Evolutionary conservation across 169 alveolate genomes (phyloP), one percentile per base, ranked within the genome.

Genomic region (Plasmodium cynomolgi): DNA sequence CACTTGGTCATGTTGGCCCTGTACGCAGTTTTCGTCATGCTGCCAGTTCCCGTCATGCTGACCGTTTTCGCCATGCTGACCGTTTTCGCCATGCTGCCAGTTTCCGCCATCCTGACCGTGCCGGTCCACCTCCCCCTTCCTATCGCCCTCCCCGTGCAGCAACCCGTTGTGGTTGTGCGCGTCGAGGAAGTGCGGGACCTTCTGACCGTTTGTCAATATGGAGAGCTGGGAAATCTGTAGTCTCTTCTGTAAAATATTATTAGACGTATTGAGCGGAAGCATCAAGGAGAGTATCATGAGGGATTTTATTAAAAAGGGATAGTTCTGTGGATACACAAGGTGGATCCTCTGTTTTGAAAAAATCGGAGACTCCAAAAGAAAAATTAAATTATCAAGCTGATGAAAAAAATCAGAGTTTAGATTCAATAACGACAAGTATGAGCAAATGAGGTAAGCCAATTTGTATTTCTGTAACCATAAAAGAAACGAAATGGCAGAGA

Each of bases 381-480:
- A 97, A 33, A 96, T 97, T 33, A 96, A 81, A 71, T 92, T 94
- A 72, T 96, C 98, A 50, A 92, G 29, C 44, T 94, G 93, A 86
- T 94, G 93, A 80, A 93, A 88, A 31, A 95, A 95, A n/a, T 95
- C 98, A 0, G 94, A 56, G 41, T 90, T 58, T 3, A 90, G 34
- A 37, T 80, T 81, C 74, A 90, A 33, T 8, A 90, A 44, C 11
- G 94, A 80, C 74, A 90, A 80, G 73, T 90, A 90, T 8, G 94
- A 90, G 3, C 84, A 90, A 23, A 90, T 37, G 31, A 31, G 83
- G 82, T 90, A 86, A 0, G 98, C 96, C 39, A 96, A 90, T 26
- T 95, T 96, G 58, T 96, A 96, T 62, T 96, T 96, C 80, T 96
- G 97, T 50, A 95, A 94, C 97, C 97, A 96, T 73, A 96, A 82